Conservation (phyloP, 2,329 filamentous ascomycete genomes). For the Botrytis elliptica region DNA sequence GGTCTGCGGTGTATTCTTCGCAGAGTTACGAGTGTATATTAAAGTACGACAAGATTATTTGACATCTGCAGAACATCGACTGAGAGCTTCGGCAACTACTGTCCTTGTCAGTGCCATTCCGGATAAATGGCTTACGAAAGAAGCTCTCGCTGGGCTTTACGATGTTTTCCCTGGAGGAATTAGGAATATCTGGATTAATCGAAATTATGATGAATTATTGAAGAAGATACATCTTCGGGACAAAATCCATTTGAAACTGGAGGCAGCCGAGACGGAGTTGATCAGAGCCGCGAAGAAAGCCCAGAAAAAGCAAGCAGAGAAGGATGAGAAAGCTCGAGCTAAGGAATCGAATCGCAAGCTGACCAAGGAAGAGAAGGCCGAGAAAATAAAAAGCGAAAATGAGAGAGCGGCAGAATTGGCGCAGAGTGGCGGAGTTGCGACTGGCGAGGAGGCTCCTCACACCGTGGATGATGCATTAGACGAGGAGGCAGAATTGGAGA, state of each 20-base stretch:
- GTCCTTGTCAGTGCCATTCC: conserved; percentile 92
- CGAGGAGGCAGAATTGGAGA: conserved; percentile 38
- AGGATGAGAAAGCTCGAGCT: conserved; percentile 48
- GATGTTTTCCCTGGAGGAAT: conserved; percentile 96
- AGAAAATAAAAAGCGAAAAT: conserved; percentile 39
- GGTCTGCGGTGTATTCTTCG: conserved; percentile 83
- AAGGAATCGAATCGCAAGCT: conserved; percentile 45
- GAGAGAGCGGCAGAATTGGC: conserved; percentile 46
- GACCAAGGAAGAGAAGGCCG: conserved; percentile 40
- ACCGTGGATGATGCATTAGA: conserved; percentile 48
- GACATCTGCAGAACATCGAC: conserved; percentile 89
- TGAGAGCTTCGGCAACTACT: conserved; percentile 91
- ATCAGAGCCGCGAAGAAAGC: conserved; percentile 77
- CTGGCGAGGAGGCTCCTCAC: conserved; percentile 55
- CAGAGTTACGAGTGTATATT: conserved; percentile 83
- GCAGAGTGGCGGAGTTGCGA: conserved; percentile 50
- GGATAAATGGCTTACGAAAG: conserved; percentile 80
- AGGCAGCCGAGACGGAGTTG: conserved; percentile 79
- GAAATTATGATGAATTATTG: conserved; percentile 78
- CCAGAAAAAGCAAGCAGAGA: conserved; percentile 61
- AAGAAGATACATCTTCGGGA: conserved; percentile 80
- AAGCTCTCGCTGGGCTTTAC: conserved; percentile 79
- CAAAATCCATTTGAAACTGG: conserved; percentile 67
- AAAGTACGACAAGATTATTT: conserved; percentile 92
- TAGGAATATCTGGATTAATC: conserved; percentile 94